Base-by-base conservation (phyloP, 2,329 filamentous ascomycete species). In the Colletotrichum ledebouriae region DNA sequence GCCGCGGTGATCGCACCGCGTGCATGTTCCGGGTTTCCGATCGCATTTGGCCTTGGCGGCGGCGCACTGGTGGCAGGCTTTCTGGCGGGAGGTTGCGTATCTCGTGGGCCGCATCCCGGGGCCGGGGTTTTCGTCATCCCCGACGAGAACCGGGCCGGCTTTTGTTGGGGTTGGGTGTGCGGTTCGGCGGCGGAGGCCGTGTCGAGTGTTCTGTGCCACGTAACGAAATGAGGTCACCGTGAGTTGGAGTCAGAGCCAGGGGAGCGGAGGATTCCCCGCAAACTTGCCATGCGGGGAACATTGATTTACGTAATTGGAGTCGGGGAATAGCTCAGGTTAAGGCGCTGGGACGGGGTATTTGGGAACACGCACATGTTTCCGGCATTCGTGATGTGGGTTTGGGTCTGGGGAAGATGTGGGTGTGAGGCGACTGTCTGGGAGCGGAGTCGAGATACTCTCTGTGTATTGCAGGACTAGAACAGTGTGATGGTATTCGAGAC, bases 41-140 rank as follows among this genome's bases (percentile, higher is more conserved):
- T 83, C 78, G 69, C 81, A 83, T 74, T 76, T 82, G 29, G 75
- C 76, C 68, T 82, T 83, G 56, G 80, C 76, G 13, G 63, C 42
- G 1, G 76, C 78, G 47, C 81, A 83, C 9, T 73, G 69, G 12
- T 76, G 75, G 61, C 81, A 83, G 42, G 78, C 77, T 59, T 81
- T 82, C 66, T 81, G 80, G 11, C 80, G 77, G 1, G 80, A 78
- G 11, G 72, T 73, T 17, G 78, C 71, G 68, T 82, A 82, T 72
- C 78, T 74, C 6, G 73, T 39, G 17, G 67, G 34, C 47, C 46
- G 60, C 60, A 68, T 65, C 6, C 11, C 37, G 47, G 22, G 49
- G 29, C 10, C 20, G 20, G 22, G 22, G 22, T 17, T 20, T 46
- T 12, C n/a, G 6, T n/a, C n/a, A 41, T 9, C 9, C 7, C 33